phyloP scores from a whole-genome alignment of 2,329 filamentous ascomycete species.

The Tolypocladium ophioglossoides region DNA sequence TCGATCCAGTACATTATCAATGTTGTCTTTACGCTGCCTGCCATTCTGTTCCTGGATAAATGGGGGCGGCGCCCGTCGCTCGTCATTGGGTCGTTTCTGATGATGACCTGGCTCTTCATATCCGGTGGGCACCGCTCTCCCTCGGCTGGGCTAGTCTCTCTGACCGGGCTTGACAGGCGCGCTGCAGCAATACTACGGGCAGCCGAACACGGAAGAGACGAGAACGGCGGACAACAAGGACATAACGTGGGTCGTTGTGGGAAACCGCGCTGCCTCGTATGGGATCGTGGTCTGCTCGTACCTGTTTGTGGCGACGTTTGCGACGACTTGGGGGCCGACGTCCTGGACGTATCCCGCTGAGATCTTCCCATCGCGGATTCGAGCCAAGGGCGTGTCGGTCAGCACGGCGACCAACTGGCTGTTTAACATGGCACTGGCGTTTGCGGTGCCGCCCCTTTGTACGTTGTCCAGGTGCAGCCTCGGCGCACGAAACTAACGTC shows the following conservation, averaged over 20 bases:
- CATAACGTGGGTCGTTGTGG: constrained; percentile 47
- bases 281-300: constrained; percentile 55
- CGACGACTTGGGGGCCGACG: constrained; percentile 30
- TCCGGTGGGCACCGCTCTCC: constrained; percentile 30
- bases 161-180: constrained; percentile 22
- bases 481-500: too few relatives aligned
- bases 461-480: constrained; percentile 12
- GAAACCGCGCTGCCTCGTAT: constrained; percentile 42
- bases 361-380: constrained; percentile 30
- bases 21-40: constrained; percentile 46
- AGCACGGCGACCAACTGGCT: constrained; percentile 26
- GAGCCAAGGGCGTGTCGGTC: constrained; percentile 33
- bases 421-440: constrained; percentile 21
- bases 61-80: constrained; percentile 47
- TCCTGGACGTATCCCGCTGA: constrained; percentile 39
- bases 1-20: constrained; percentile 57
- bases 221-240: constrained; percentile 28
- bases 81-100: constrained; percentile 43
- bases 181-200: constrained; percentile 49
- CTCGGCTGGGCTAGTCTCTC: neutral
- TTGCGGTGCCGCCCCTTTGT: constrained; percentile 35
- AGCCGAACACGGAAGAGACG: constrained; percentile 29
- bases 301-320: constrained; percentile 41
- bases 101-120: constrained; percentile 52
- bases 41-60: constrained; percentile 49